phyloP scores from a whole-genome alignment of 768 basidiomycete species.

The Boletus subcaerulescens region DNA sequence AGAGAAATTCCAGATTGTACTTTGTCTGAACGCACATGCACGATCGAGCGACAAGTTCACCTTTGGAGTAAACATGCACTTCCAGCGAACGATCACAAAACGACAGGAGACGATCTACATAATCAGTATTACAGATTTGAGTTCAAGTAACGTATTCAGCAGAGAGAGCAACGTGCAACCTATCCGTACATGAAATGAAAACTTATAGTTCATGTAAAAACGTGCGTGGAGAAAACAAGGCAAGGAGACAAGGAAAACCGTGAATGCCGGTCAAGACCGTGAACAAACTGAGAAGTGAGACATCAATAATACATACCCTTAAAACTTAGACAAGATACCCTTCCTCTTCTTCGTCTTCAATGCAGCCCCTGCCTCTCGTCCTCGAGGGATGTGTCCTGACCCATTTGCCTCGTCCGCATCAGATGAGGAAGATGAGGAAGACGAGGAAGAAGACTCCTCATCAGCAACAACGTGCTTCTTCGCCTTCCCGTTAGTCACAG shows the following conservation, averaged over 20 bases:
- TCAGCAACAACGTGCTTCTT: slow-evolving; percentile 9
- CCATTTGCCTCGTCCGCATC: slow-evolving; percentile 33
- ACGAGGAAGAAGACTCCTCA: slow-evolving; percentile 30
- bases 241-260: background rate
- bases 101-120: background rate
- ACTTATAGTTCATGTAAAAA: background rate
- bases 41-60: too few species aligned
- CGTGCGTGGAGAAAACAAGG: background rate
- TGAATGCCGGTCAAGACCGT: background rate
- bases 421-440: slow-evolving; percentile 35
- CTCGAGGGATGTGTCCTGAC: slow-evolving; percentile 58
- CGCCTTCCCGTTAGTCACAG: slow-evolving; percentile 26
- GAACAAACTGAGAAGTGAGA: background rate
- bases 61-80: too few species aligned
- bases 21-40: too few species aligned
- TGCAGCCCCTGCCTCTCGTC: slow-evolving; percentile 50
- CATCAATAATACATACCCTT: background rate
- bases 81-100: background rate
- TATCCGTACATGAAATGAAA: background rate
- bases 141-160: background rate
- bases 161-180: background rate
- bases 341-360: slow-evolving; percentile 28
- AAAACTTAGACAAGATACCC: slow-evolving; percentile 9
- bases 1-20: too few species aligned
- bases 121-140: background rate